Conservation (phyloP, 306 rosid species). For the Malus sylvestris region DNA sequence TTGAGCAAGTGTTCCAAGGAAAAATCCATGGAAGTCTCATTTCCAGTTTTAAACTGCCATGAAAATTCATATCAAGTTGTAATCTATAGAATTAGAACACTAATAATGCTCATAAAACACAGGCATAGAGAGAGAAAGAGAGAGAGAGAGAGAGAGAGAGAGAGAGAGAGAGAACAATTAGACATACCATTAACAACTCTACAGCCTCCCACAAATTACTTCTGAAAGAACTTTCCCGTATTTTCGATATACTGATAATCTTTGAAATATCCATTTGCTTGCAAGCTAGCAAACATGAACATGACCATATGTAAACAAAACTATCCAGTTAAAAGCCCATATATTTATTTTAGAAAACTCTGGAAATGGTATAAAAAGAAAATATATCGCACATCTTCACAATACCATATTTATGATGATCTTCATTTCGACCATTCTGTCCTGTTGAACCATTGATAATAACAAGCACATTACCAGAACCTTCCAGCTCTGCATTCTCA, state of each 20-base stretch:
- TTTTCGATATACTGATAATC: slow-evolving; percentile 45
- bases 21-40: slow-evolving; percentile 28
- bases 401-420: slow-evolving; percentile 39
- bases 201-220: slow-evolving; percentile 46
- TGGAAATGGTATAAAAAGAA: neutral
- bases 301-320: slow-evolving; percentile 12
- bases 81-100: neutral
- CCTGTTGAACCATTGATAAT: slow-evolving; percentile 26
- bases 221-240: slow-evolving; percentile 60
- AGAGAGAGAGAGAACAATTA: neutral
- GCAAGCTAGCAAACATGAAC: slow-evolving; percentile 35
- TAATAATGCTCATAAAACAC: neutral
- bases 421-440: slow-evolving; percentile 20
- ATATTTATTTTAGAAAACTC: neutral
- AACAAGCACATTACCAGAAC: slow-evolving; percentile 39
- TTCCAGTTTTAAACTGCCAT: slow-evolving; percentile 55
- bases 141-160: too few species aligned
- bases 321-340: neutral
- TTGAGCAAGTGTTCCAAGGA: slow-evolving; percentile 54
- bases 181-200: slow-evolving; percentile 49
- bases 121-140: too few species aligned
- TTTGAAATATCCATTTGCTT: slow-evolving; percentile 38
- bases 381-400: neutral
- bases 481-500: slow-evolving; percentile 28
- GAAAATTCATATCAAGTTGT: slow-evolving; percentile 23